A percentile compares a stretch with the other conserved stretches of the same genome.
These are phyloP conservation scores for Fusarium sp. DNA, from an alignment of 2,329 filamentous ascomycete species.

Conservation along the genomic window DNA sequence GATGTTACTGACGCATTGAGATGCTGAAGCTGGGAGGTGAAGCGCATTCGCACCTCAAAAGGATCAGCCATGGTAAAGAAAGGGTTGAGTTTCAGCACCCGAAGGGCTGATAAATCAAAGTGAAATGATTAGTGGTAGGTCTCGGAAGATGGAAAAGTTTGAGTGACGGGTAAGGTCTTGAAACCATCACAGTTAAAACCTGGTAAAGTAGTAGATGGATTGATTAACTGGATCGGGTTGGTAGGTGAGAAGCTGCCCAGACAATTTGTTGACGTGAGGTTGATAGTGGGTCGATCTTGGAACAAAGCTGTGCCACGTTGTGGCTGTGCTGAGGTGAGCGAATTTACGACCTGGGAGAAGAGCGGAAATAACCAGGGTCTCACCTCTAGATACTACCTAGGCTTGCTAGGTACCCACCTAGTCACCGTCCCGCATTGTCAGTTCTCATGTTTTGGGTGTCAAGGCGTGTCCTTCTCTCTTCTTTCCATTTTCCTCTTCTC, in stretches of 20 bases:
- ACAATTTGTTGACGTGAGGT: slow-evolving; percentile 36
- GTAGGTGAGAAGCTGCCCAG: slow-evolving; percentile 19
- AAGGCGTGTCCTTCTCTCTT: not conserved
- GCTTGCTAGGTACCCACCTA: too few species aligned
- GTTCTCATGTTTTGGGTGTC: slow-evolving; percentile 1
- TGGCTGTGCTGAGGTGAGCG: slow-evolving; percentile 38
- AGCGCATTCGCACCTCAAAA: slow-evolving; percentile 98
- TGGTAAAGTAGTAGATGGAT: too few species aligned
- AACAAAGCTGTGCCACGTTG: slow-evolving; percentile 27
- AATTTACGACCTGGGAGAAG: slow-evolving; percentile 6
- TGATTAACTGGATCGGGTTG: too few species aligned
- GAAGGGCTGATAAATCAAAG: not conserved
- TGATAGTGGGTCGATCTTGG: slow-evolving; percentile 36
- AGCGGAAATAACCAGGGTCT: slow-evolving; percentile 34
- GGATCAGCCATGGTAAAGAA: slow-evolving; percentile 75
- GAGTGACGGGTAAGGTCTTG: slow-evolving; percentile 26
- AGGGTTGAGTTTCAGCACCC: not conserved
- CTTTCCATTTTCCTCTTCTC: slow-evolving; percentile 1
- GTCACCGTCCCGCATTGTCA: slow-evolving; percentile 13
- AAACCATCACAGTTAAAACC: slow-evolving; percentile 34
- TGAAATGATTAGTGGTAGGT: slow-evolving; percentile 1
- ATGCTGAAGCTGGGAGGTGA: slow-evolving; percentile 89
- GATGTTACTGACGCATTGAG: slow-evolving; percentile 91
- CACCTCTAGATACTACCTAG: too few species aligned
- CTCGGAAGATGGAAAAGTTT: slow-evolving; percentile 30